Base-by-base conservation (phyloP, 2,329 filamentous ascomycete species). In the Cladorrhinum sp. region DNA sequence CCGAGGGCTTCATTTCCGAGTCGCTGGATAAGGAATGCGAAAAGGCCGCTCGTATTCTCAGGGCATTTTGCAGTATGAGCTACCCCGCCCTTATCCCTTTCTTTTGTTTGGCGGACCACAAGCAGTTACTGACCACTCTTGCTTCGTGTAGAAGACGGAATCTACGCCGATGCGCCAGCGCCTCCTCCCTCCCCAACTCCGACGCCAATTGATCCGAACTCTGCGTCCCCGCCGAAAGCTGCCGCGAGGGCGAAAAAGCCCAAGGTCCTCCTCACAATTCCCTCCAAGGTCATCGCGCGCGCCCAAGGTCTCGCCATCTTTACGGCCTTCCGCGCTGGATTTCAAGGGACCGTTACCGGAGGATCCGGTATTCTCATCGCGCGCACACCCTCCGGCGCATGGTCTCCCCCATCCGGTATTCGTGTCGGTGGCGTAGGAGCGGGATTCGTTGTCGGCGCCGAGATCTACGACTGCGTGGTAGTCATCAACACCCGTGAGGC, bases 401-500 rank as follows among this genome's bases (percentile, higher is more conserved):
- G 91, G 91, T 91, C 88, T 46, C 88, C 91, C 1, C 92, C 92
- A 0, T 91, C 88, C 0, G 92, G 89, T 30, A 93, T 96, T 70
- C 83, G 93, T 74, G 82, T 95, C 24, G 89, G 94, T 70, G 91
- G 90, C 0, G 83, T 91, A 1, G 91, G 89, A 3, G 83, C 92
- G 1, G 92, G 92, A 0, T 91, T 96, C 71, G 81, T 94, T 62
- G 84, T 90, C 1, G 92, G 92, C 12, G 83, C 94, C 12, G 92
- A 96, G 73, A 92, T 96, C 26, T 96, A 95, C 76, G 92, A 96
- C 73, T 95, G 90, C 67, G 90, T 96, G 2, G 86, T 92, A 23
- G 89, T 96, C 36, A 92, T 96, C 73, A 96, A 96, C 76, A 90
- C 84, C 3, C 80, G 84, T 48, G 83, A 90, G 66, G 91, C 91